phyloP scores from a whole-genome alignment of 2,329 filamentous ascomycete genomes.

The Grosmannia serpens region DNA sequence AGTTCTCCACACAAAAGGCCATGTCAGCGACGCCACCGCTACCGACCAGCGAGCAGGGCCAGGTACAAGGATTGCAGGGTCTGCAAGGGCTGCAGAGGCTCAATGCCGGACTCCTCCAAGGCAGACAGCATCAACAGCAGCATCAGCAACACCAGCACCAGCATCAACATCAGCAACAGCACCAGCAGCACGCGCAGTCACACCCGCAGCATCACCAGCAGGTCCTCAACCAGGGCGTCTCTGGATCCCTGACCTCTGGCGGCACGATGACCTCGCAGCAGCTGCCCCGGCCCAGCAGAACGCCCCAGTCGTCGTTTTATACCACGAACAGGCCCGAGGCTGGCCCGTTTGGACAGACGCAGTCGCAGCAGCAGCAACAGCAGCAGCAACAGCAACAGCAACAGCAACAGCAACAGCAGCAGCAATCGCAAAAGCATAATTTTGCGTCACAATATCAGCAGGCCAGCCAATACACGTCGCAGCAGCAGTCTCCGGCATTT shows the following conservation, averaged over 20 bases:
- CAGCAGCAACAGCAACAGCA: slow-evolving; percentile 9
- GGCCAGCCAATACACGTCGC: background rate
- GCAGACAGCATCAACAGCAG: slow-evolving; percentile 12
- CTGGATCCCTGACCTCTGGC: slow-evolving; percentile 3
- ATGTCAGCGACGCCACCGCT: slow-evolving; percentile 8
- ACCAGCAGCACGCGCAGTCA: slow-evolving; percentile 3
- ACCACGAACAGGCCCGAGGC: background rate
- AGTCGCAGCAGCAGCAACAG: slow-evolving; percentile 7
- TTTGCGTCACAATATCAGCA: slow-evolving; percentile 5
- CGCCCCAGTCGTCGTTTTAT: slow-evolving; percentile 7
- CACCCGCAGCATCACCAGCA: slow-evolving; percentile 8
- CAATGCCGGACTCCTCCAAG: background rate
- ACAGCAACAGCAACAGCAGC: slow-evolving; percentile 8
- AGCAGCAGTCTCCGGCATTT: slow-evolving; percentile 15
- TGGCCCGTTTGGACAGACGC: slow-evolving; percentile 6
- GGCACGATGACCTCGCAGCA: slow-evolving; percentile 14
- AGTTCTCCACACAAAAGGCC: slow-evolving; percentile 9
- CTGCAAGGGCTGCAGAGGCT: slow-evolving; percentile 4
- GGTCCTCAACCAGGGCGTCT: slow-evolving; percentile 10
- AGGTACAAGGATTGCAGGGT: background rate
- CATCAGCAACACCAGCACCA: slow-evolving; percentile 1
- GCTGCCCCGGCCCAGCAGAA: slow-evolving; percentile 8
- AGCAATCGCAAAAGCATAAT: slow-evolving; percentile 8
- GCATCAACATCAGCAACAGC: slow-evolving; percentile 3
- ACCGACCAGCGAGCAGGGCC: slow-evolving; percentile 2